A percentile compares a stretch with the other conserved stretches of the same genome.
phyloP scores from a whole-genome alignment of 176 grass and related monocot genomes.

The Dendrocalamus sinicus region DNA sequence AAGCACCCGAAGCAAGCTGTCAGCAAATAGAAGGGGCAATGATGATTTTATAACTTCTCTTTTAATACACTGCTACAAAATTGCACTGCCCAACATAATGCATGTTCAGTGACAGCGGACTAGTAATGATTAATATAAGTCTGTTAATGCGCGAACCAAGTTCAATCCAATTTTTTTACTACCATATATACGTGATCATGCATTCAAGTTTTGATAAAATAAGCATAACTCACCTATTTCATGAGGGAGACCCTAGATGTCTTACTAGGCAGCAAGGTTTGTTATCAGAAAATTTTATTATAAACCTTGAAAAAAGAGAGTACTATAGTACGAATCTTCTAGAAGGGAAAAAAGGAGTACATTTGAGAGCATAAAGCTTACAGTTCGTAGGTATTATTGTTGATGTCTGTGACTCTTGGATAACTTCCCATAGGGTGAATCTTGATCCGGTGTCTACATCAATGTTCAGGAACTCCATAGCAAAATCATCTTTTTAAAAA shows the following conservation, averaged over 20 bases:
- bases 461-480: constrained; percentile 35
- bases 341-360: neutral
- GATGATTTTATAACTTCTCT: neutral
- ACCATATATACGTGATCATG: neutral
- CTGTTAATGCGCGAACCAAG: neutral
- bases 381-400: constrained; percentile 93
- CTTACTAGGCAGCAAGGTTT: constrained; percentile 28
- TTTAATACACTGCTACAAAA: neutral
- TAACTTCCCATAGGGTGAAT: constrained; percentile 98
- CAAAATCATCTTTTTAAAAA: constrained; percentile 2
- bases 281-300: neutral
- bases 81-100: neutral
- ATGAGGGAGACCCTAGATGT: neutral
- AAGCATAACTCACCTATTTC: neutral
- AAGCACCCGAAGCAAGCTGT: neutral
- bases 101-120: neutral
- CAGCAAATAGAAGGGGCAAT: neutral
- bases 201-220: neutral
- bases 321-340: neutral
- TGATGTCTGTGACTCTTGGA: constrained; percentile 78
- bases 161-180: neutral
- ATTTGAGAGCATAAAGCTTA: constrained; percentile 50
- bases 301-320: constrained; percentile 1
- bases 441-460: constrained; percentile 86
- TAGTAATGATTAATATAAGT: constrained; percentile 6